Conservation (phyloP, 2,329 filamentous ascomycete genomes). For the Pseudocercospora crystallina region DNA sequence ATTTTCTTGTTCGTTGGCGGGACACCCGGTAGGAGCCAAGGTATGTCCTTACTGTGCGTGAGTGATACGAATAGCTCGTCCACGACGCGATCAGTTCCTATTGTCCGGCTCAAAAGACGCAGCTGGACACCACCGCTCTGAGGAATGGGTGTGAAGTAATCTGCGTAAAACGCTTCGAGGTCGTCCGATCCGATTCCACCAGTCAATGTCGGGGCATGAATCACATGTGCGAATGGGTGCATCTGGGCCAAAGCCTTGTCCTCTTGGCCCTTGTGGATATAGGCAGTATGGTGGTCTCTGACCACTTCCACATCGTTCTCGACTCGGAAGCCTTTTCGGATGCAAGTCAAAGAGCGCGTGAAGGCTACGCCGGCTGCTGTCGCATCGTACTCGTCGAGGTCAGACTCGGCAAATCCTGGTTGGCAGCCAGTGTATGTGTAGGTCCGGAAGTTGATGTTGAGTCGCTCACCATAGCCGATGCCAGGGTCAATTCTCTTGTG, state of each 20-base stretch:
- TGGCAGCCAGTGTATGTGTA: constrained; percentile 58
- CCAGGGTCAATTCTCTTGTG: constrained; percentile 52
- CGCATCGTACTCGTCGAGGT: constrained; percentile 66
- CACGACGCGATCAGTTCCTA: constrained; percentile 59
- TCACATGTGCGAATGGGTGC: constrained; percentile 39
- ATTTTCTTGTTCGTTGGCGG: constrained; percentile 57
- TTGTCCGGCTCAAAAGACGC: constrained; percentile 57
- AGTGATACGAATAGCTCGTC: constrained; percentile 61
- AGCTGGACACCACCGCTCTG: constrained; percentile 48
- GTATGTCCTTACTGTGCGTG: constrained; percentile 56
- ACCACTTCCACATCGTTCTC: constrained; percentile 48
- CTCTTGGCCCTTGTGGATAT: constrained; percentile 35
- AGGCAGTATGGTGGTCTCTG: constrained; percentile 39
- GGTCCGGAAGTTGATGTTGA: constrained; percentile 46
- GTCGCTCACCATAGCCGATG: constrained; percentile 50
- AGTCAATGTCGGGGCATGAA: constrained; percentile 48
- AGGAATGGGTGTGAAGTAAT: constrained; percentile 55
- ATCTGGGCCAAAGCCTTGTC: constrained; percentile 42
- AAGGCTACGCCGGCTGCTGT: constrained; percentile 67
- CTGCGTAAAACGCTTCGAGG: constrained; percentile 53
- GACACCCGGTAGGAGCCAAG: constrained; percentile 61
- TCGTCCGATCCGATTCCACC: constrained; percentile 47
- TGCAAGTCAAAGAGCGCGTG: constrained; percentile 60
- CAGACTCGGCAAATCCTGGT: constrained; percentile 69
- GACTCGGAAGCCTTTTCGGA: constrained; percentile 60